These are phyloP conservation scores for Castanea sativa DNA, from an alignment of 306 rosid genomes.

Conservation along the genomic window DNA sequence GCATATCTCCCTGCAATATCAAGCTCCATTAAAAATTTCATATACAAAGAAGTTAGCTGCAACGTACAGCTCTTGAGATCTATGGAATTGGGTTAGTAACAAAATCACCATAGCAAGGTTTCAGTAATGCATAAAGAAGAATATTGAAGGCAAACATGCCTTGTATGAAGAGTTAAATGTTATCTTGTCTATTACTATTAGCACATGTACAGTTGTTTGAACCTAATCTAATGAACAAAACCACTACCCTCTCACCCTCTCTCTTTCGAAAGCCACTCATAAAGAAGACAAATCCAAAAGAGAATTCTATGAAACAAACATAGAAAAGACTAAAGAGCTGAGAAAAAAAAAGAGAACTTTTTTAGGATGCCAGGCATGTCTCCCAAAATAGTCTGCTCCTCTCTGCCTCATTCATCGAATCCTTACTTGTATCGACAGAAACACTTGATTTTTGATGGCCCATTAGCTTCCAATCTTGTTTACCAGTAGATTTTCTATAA, in stretches of 20 bases:
- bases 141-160: background rate
- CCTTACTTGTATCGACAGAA: constrained; percentile 55
- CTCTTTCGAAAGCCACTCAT: background rate
- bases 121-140: background rate
- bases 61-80: background rate
- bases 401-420: constrained; percentile 68
- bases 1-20: background rate
- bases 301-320: background rate
- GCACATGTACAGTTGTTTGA: background rate
- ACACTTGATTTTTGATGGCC: constrained; percentile 35
- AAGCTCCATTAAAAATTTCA: too few species aligned
- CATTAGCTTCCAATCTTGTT: constrained; percentile 29
- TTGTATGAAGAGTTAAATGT: too few species aligned
- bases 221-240: background rate
- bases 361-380: constrained; percentile 81
- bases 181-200: background rate
- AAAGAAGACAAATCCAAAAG: background rate
- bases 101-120: background rate
- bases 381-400: constrained; percentile 87
- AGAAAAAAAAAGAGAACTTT: background rate
- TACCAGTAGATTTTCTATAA: constrained; percentile 29
- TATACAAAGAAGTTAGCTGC: background rate
- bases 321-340: background rate
- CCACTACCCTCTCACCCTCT: background rate
- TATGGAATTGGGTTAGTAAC: background rate